phyloP scores from a whole-genome alignment of 2,329 filamentous ascomycete genomes.

The Penicillium capsulatum region DNA sequence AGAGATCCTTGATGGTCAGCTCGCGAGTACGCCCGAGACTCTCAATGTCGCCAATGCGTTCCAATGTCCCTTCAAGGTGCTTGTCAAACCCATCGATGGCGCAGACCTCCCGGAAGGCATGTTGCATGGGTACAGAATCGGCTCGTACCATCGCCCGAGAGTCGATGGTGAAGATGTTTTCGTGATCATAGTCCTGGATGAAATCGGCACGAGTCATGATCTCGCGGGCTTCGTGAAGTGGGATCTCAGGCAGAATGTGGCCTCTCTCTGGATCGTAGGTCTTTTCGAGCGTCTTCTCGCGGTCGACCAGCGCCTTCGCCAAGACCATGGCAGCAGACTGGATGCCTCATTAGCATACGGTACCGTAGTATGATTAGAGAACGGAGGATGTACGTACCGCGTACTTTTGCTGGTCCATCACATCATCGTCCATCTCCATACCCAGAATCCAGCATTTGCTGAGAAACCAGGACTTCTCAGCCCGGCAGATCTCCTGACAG shows the following conservation, averaged over 20 bases:
- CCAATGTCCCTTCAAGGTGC: conserved; percentile 74
- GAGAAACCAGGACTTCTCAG: conserved; percentile 73
- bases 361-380: background rate
- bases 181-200: conserved; percentile 83
- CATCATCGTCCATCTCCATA: conserved; percentile 83
- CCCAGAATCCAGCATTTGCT: conserved; percentile 77
- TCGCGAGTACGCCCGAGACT: conserved; percentile 90
- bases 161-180: conserved; percentile 94
- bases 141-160: conserved; percentile 81
- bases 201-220: conserved; percentile 97
- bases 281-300: conserved; percentile 59
- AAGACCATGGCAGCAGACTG: conserved; percentile 89
- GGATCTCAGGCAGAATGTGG: conserved; percentile 74
- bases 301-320: conserved; percentile 83
- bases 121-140: conserved; percentile 93
- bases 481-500: conserved; percentile 67
- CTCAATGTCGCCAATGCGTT: conserved; percentile 89
- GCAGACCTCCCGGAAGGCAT: conserved; percentile 83
- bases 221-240: conserved; percentile 77
- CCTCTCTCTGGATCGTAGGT: conserved; percentile 64
- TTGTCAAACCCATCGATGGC: conserved; percentile 70
- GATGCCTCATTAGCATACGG: conserved; percentile 17
- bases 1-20: conserved; percentile 90
- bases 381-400: conserved; percentile 57
- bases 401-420: conserved; percentile 97